Base-by-base conservation (phyloP, 257 asterid species). In the Handroanthus guayacan region DNA sequence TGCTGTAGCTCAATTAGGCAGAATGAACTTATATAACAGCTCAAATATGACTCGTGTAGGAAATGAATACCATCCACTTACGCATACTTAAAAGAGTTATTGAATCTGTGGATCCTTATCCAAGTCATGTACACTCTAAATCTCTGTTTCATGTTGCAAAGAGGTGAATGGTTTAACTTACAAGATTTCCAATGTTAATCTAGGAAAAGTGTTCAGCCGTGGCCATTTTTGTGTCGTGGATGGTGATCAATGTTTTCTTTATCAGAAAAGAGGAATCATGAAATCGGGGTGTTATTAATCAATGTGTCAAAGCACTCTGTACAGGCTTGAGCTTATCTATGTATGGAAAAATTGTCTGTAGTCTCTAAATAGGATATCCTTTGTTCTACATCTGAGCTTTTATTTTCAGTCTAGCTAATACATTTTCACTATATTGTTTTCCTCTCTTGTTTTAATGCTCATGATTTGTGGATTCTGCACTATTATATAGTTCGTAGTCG, bases 401-500 rank as follows among this genome's bases (percentile, higher is more conserved):
- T 14, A 9, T 54, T n/a, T 39, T 20, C 31, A 54, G 41, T 55
- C 55, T 71, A 38, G 31, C 9, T 16, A 55, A n/a, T 45, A 44
- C 37, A 36, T 58, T 58, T 51, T 57, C 38, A 20, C 14, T 57
- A 18, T 18, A 8, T 9, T 20, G 13, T 55, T 72, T 37, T 34
- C 45, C 74, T 25, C 44, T 51, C 55, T 13, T 25, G 16, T 10
- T 34, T 6, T 61, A 31, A 62, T 45, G 17, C 60, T 71, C 12
- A 5, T 3, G 64, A 5, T 20, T 38, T 75, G 50, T 47, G 61
- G 54, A 69, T 45, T 37, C 57, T 62, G 61, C 51, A 44, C 9
- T 36, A 13, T 74, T 61, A 11, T 20, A 25, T 52, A 9, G 65
- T 58, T 76, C 16, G 12, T 56, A 37, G 64, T 58, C 38, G 77